Evolutionary conservation across 192 early-diverging fungal species (phyloP).

Genomic region (Linnemannia elongata): DNA sequence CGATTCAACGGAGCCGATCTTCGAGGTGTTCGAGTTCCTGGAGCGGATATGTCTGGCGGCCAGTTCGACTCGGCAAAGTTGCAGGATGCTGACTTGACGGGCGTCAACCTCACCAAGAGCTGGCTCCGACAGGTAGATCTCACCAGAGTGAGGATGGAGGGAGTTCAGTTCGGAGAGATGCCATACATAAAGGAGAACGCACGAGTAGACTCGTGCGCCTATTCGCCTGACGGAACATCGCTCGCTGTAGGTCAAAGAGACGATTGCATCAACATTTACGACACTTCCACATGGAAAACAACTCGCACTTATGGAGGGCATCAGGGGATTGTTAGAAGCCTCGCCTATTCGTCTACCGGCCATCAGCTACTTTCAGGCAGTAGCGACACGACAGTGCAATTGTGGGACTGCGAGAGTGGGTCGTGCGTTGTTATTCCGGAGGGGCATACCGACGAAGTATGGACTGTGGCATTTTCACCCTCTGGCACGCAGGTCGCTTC

Average conservation of each 20-base stretch:
- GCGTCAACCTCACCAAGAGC: neutral
- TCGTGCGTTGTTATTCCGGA: neutral
- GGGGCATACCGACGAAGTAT: neutral
- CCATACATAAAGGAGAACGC: neutral
- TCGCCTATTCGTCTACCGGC: neutral
- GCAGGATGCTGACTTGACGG: neutral
- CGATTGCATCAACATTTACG: neutral
- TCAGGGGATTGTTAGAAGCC: neutral
- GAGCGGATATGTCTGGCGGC: no score
- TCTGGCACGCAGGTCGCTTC: neutral
- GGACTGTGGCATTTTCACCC: neutral
- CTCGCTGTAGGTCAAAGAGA: neutral
- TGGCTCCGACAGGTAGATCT: conserved; percentile 8
- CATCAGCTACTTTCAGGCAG: neutral
- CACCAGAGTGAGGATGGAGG: neutral
- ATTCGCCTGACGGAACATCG: neutral
- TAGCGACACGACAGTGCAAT: neutral
- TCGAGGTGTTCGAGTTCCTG: no score
- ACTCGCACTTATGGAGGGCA: neutral
- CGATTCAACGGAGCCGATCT: no score
- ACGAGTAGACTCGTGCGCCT: neutral
- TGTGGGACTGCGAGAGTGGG: neutral
- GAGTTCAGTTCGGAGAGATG: conserved; percentile 11
- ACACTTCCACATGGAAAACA: neutral
- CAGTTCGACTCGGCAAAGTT: conserved; percentile 17